Base-by-base conservation (phyloP, 345 rosid species). In the Rhodomyrtus tomentosa region DNA sequence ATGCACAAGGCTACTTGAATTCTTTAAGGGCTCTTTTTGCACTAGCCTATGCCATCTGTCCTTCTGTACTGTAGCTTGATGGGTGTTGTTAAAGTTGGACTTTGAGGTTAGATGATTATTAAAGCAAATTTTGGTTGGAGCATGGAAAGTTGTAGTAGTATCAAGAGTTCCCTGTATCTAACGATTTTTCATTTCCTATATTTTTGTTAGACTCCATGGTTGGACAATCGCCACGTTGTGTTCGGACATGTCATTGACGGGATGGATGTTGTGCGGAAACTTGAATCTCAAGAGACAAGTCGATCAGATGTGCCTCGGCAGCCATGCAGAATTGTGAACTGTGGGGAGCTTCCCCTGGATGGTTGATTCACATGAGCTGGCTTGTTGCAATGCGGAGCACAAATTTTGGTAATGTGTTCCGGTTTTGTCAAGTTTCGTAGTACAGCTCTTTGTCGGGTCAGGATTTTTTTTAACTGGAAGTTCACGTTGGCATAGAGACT, bases 181-280 rank as follows among this genome's bases (percentile, higher is more conserved):
- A 82, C 16, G 7, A 80, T 2, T 42, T 13, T 58, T 55, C 15
- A 3, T 59, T 38, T 29, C 25, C 51, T 79, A 38, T 18, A 84
- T 62, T 83, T 83, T 82, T 81, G 58, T 29, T 85, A 92, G 96
- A 92, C 96, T 82, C 90, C 96, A 13, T 96, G 99, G 99, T 89
- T 95, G 91, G 98, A 96, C 89, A 89, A 92, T 84, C 94, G 96
- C 62, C 98, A 96, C 82, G 99, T 96, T 82, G 99, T 96, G 83
- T 96, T 93, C 48, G 98, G 98, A 84, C 89, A 93, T 73, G 94
- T 96, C n/a, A 49, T 93, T 62, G 96, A 94, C 45, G 98, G 98
- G 86, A 91, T 92, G 89, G 94, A 95, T 86, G 89, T 94, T 42
- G 95, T 95, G 55, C 88, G 88, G 62, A 90, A 89, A 62, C 95